phyloP scores from a whole-genome alignment of 2,329 filamentous ascomycete genomes.

The Paecilomyces sp. region DNA sequence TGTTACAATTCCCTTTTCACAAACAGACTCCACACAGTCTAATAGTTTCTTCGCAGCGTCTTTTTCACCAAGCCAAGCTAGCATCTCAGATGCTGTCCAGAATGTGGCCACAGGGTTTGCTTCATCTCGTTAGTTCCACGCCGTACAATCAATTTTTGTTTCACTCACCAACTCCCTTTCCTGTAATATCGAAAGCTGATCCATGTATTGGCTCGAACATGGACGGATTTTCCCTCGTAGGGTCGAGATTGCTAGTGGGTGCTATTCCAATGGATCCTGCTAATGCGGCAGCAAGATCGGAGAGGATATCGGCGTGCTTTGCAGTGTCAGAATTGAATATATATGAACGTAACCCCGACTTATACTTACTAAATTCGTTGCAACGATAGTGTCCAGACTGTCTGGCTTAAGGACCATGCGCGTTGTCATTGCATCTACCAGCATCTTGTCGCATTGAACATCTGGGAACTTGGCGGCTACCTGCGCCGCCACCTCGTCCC shows the following conservation, averaged over 20 bases:
- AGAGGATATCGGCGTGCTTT: slow-evolving; percentile 57
- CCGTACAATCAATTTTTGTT: not conserved
- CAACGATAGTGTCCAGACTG: slow-evolving; percentile 47
- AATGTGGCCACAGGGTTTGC: slow-evolving; percentile 61
- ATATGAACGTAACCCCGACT: not conserved
- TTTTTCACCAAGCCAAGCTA: slow-evolving; percentile 55
- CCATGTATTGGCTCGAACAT: slow-evolving; percentile 61
- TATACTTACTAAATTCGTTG: slow-evolving; percentile 40
- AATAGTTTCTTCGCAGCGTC: slow-evolving; percentile 52
- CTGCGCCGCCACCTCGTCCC: slow-evolving; percentile 46
- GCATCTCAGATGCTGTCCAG: slow-evolving; percentile 64
- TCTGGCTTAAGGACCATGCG: slow-evolving; percentile 47
- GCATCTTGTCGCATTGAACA: slow-evolving; percentile 48
- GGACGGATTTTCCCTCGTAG: slow-evolving; percentile 52
- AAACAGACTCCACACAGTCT: slow-evolving; percentile 55
- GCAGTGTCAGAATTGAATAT: slow-evolving; percentile 13
- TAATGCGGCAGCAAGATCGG: slow-evolving; percentile 62
- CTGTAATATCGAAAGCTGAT: slow-evolving; percentile 58
- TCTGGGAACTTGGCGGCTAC: slow-evolving; percentile 45
- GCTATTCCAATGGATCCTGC: slow-evolving; percentile 67
- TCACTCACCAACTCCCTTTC: slow-evolving; percentile 43
- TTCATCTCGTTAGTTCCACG: slow-evolving; percentile 5
- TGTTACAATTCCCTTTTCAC: slow-evolving; percentile 48
- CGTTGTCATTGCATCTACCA: slow-evolving; percentile 52
- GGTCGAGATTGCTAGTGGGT: slow-evolving; percentile 62